Conservation (phyloP, 75 land plant genomes). For the Azolla pinnata region DNA sequence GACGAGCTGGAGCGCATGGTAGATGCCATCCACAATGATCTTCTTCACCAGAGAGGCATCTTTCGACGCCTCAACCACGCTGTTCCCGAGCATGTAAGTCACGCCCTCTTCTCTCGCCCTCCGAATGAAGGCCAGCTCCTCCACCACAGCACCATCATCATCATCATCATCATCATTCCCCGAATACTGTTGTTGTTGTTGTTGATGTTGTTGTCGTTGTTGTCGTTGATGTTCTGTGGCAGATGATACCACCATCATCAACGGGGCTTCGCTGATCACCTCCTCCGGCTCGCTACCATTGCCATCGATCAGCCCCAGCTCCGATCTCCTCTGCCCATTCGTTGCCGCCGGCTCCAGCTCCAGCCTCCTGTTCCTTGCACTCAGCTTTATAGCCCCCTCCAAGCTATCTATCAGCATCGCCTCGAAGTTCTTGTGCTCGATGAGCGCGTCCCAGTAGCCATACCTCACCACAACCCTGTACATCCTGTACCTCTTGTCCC, state of each 20-base stretch:
- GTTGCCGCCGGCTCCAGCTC: too few species aligned
- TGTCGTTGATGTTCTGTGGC: too few species aligned
- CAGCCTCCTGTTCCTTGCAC: background rate
- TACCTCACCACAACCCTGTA: conserved; percentile 49
- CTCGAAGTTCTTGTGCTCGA: conserved; percentile 32
- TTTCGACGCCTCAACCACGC: conserved; percentile 39
- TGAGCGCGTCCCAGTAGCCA: conserved; percentile 38
- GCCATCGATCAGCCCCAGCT: too few species aligned
- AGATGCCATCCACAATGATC: conserved; percentile 38
- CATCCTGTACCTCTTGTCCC: conserved; percentile 29
- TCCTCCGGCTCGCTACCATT: too few species aligned
- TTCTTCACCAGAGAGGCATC: conserved; percentile 34
- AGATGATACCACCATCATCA: too few species aligned
- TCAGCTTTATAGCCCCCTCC: conserved; percentile 6
- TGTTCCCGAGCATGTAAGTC: conserved; percentile 52
- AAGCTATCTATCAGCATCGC: conserved; percentile 23
- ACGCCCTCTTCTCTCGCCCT: conserved; percentile 30
- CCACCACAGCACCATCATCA: background rate
- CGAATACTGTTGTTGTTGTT: too few species aligned
- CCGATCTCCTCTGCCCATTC: too few species aligned
- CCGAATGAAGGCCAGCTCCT: conserved; percentile 9
- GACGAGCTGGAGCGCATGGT: conserved; percentile 43
- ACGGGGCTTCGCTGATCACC: too few species aligned
- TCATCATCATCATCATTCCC: too few species aligned
- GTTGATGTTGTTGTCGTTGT: too few species aligned